phyloP scores from a whole-genome alignment of 805 yeast genomes.

The Zygoascus bituminiphila region DNA sequence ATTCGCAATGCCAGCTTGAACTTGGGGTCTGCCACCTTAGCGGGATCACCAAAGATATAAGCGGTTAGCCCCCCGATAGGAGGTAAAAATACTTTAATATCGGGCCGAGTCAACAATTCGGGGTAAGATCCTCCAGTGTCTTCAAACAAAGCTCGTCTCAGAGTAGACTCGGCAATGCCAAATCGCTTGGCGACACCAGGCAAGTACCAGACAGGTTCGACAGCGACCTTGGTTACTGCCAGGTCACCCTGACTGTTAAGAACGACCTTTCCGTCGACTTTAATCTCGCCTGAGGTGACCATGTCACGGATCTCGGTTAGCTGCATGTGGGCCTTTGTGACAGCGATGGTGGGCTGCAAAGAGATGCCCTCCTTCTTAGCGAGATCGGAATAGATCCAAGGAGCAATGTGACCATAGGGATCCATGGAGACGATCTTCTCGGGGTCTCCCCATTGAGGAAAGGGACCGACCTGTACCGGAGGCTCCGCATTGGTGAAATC shows the following conservation, averaged over 20 bases:
- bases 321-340: constrained; percentile 59
- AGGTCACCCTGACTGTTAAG: constrained; percentile 53
- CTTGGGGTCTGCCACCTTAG: constrained; percentile 42
- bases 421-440: constrained; percentile 58
- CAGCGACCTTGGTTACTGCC: constrained; percentile 55
- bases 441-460: constrained; percentile 46
- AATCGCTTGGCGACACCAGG: constrained; percentile 63
- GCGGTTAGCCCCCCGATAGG: constrained; percentile 65
- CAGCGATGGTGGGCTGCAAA: constrained; percentile 56
- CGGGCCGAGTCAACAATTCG: constrained; percentile 59
- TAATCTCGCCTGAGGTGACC: constrained; percentile 43
- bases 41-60: constrained; percentile 57
- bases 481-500: constrained; percentile 60
- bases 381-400: constrained; percentile 44
- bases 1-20: constrained; percentile 49
- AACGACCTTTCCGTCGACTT: constrained; percentile 54
- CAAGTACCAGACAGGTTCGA: constrained; percentile 63
- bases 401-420: constrained; percentile 60
- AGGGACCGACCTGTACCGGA: constrained; percentile 46
- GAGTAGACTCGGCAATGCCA: constrained; percentile 45
- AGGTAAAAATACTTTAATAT: constrained; percentile 55
- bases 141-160: constrained; percentile 54
- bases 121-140: constrained; percentile 69
- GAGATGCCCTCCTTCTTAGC: constrained; percentile 43
- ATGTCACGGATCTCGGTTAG: constrained; percentile 50